Conservation (phyloP, 2,329 filamentous ascomycete genomes). For the Venturia asperata region DNA sequence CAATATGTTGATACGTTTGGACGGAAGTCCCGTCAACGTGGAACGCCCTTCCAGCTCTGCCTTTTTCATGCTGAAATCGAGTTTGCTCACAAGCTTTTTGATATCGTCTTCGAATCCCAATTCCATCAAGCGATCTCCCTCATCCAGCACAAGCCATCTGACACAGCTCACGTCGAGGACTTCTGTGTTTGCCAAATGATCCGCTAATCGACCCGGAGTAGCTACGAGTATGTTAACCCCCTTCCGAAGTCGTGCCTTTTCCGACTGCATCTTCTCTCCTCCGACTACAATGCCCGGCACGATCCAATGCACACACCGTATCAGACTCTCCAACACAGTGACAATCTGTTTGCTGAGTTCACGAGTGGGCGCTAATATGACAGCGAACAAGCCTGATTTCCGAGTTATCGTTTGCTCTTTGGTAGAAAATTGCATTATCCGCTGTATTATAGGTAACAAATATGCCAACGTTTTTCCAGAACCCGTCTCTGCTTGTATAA, state of each 20-base stretch:
- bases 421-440: conserved; percentile 62
- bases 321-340: conserved; percentile 72
- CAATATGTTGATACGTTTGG: conserved; percentile 74
- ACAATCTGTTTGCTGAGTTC: conserved; percentile 94
- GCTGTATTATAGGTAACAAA: conserved; percentile 81
- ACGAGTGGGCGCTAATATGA: conserved; percentile 87
- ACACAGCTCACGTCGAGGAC: conserved; percentile 82
- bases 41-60: neutral
- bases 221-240: conserved; percentile 94
- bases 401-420: conserved; percentile 41
- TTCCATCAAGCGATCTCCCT: conserved; percentile 97
- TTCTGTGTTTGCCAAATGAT: conserved; percentile 90
- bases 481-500: conserved; percentile 93
- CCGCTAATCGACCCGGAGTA: conserved; percentile 81
- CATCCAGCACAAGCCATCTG: conserved; percentile 88
- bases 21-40: conserved; percentile 60
- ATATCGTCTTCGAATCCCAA: conserved; percentile 94
- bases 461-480: conserved; percentile 98
- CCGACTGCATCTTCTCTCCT: conserved; percentile 67
- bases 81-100: conserved; percentile 72
- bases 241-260: conserved; percentile 89
- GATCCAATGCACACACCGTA: conserved; percentile 89
- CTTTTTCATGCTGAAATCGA: conserved; percentile 49
- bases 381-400: conserved; percentile 84
- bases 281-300: conserved; percentile 79